Conservation (phyloP, 73 alveolate genomes). For the Paramecium sonneborni region DNA sequence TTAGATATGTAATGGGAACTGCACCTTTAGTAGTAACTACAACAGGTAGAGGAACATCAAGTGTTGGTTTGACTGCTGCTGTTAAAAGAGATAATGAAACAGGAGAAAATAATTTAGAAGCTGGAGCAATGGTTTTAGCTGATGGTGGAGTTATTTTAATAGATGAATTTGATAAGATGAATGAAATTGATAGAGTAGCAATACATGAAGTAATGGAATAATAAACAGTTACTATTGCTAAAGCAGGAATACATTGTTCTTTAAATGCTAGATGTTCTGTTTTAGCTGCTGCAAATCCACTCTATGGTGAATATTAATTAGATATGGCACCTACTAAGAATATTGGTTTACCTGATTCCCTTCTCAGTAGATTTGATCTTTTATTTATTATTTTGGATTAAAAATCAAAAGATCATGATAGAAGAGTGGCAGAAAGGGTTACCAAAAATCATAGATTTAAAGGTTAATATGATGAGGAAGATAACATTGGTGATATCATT, state of each 20-base stretch:
- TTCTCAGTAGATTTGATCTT: conserved; percentile 98
- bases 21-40: conserved; percentile 98
- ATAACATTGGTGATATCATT: conserved; percentile 55
- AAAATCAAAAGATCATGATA: conserved; percentile 88
- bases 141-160: conserved; percentile 99
- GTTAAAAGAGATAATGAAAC: conserved; percentile 96
- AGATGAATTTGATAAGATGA: conserved; percentile 99
- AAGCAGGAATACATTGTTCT: conserved; percentile 99
- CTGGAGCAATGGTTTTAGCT: conserved; percentile 99
- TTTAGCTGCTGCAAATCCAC: conserved; percentile 99
- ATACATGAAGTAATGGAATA: conserved; percentile 99
- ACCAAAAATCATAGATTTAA: conserved; percentile 90
- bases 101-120: conserved; percentile 97
- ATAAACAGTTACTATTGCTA: conserved; percentile 99
- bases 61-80: conserved; percentile 99
- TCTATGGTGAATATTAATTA: conserved; percentile 95
- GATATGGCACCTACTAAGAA: conserved; percentile 93
- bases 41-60: conserved; percentile 99
- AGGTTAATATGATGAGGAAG: conserved; percentile 58
- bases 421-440: conserved; percentile 94
- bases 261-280: conserved; percentile 99
- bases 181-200: conserved; percentile 99
- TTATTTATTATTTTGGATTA: conserved; percentile 95
- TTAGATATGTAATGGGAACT: conserved; percentile 88
- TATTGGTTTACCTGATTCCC: conserved; percentile 99